Conservation (phyloP, 1,284 basidiomycete species). For the Puccinia coronata region DNA sequence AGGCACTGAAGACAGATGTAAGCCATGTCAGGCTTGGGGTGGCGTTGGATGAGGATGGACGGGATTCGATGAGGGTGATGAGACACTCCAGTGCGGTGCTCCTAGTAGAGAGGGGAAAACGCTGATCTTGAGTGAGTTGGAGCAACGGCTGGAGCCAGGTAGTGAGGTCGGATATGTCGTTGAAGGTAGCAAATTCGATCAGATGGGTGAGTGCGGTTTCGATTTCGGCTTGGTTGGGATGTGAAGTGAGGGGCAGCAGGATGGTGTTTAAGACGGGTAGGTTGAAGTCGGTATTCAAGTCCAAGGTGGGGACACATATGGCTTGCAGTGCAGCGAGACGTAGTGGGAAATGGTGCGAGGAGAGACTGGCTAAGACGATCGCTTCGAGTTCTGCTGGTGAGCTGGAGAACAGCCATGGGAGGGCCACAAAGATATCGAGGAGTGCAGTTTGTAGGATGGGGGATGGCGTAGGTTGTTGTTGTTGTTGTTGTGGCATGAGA, state of each 20-base stretch:
- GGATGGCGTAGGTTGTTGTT: constrained; percentile 8
- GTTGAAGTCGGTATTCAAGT: constrained; percentile 1
- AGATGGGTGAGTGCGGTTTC: no score
- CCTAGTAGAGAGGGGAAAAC: not conserved
- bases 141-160: no score
- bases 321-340: constrained; percentile 12
- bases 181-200: no score
- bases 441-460: constrained; percentile 34
- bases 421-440: constrained; percentile 24
- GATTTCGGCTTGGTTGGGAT: not conserved
- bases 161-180: no score
- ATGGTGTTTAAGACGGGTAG: constrained; percentile 6
- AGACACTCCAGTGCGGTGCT: no score
- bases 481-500: constrained; percentile 15
- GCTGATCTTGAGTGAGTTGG: constrained; percentile 6
- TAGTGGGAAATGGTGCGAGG: constrained; percentile 29
- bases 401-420: constrained; percentile 30
- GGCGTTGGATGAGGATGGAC: no score
- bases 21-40: no score
- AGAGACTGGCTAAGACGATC: constrained; percentile 17
- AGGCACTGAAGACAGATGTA: no score
- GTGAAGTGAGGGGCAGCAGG: not conserved
- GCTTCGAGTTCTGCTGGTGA: constrained; percentile 15
- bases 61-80: no score
- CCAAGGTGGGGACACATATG: not conserved